These are phyloP conservation scores for Solanum raphanifolium DNA, from an alignment of 257 asterid genomes.

Conservation along the genomic window DNA sequence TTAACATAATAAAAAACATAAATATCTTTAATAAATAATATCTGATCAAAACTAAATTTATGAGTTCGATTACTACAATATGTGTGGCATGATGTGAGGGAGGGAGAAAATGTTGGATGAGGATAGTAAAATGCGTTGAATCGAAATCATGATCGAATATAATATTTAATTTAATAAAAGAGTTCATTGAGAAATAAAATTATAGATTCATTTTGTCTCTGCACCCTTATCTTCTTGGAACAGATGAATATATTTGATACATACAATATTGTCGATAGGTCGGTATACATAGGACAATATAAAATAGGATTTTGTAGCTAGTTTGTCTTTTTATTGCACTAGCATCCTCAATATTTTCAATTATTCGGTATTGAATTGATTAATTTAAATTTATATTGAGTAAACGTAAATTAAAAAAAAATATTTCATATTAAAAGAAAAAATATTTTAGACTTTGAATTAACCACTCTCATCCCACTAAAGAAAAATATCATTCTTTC, in stretches of 20 bases:
- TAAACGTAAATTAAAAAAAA: no score
- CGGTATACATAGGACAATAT: neutral
- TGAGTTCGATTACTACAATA: no score
- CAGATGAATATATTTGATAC: neutral
- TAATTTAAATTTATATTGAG: neutral
- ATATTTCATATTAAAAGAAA: neutral
- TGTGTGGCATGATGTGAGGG: no score
- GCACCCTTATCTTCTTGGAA: neutral
- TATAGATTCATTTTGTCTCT: neutral
- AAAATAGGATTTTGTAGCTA: neutral
- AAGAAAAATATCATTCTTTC: neutral
- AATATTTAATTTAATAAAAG: neutral
- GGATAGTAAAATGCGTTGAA: no score
- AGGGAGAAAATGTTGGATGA: no score
- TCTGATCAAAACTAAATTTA: no score
- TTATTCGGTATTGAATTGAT: accelerated
- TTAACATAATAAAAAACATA: no score
- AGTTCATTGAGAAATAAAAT: neutral
- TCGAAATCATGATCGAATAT: neutral
- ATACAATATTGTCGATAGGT: neutral
- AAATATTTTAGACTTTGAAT: neutral
- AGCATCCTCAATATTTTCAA: neutral
- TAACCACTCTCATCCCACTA: neutral
- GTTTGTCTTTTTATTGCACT: neutral
- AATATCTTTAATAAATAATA: no score